A percentile compares a stretch with the other conserved stretches of the same genome.
These are phyloP conservation scores for Thielaviopsis punctulata DNA, from an alignment of 2,329 filamentous ascomycete genomes.

Conservation along the genomic window DNA sequence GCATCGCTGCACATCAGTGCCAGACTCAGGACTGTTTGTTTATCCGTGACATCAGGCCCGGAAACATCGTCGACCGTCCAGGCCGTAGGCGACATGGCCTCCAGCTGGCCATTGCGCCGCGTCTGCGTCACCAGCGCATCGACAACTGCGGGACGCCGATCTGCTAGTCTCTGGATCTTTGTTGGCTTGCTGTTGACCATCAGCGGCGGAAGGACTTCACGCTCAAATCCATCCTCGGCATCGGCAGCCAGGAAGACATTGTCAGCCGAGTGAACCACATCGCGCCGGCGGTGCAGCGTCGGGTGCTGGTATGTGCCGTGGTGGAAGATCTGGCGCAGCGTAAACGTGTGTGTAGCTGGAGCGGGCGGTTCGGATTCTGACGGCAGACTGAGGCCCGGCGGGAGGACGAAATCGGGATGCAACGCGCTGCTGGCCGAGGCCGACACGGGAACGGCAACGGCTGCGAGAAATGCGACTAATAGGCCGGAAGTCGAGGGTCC, in stretches of 20 bases:
- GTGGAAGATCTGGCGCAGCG: constrained; percentile 78
- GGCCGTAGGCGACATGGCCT: constrained; percentile 50
- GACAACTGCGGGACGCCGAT: constrained; percentile 59
- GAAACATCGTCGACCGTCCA: constrained; percentile 70
- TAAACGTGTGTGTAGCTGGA: constrained; percentile 42
- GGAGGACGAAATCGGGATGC: constrained; percentile 27
- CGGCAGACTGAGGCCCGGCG: constrained; percentile 23
- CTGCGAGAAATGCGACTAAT: constrained; percentile 49
- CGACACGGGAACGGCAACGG: constrained; percentile 27
- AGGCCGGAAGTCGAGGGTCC: constrained; percentile 45
- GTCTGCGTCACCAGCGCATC: constrained; percentile 63
- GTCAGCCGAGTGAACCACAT: constrained; percentile 41
- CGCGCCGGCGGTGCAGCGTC: constrained; percentile 55
- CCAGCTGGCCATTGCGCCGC: constrained; percentile 48
- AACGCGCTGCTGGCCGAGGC: constrained; percentile 21
- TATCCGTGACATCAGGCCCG: constrained; percentile 71
- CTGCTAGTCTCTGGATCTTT: constrained; percentile 64
- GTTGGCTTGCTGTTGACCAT: constrained; percentile 45
- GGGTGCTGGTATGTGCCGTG: constrained; percentile 73
- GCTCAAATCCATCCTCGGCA: constrained; percentile 37
- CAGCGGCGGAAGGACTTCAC: constrained; percentile 35
- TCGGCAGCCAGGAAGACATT: constrained; percentile 45
- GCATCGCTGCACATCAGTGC: constrained; percentile 82
- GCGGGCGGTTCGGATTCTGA: constrained; percentile 25
- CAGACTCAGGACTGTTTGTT: constrained; percentile 64